A percentile compares a stretch with the other conserved stretches of the same genome.
phyloP scores from a whole-genome alignment of 1,139 yeast species.

The Pichia cactophila region DNA sequence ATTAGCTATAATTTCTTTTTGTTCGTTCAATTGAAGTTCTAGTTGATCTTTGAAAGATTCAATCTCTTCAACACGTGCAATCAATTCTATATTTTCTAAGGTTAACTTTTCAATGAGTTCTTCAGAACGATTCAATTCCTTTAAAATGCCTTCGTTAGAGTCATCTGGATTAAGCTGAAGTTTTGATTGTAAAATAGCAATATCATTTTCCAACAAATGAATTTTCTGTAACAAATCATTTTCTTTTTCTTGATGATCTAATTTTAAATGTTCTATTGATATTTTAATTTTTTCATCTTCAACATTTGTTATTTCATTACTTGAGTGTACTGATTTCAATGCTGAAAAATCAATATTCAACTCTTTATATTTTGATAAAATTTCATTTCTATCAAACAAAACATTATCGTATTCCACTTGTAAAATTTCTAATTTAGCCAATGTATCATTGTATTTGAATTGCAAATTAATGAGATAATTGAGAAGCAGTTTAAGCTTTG shows the following conservation, averaged over 20 bases:
- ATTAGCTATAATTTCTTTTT: neutral
- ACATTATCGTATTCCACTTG: constrained; percentile 42
- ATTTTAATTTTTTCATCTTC: constrained; percentile 31
- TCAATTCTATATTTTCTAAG: constrained; percentile 34
- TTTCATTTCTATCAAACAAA: constrained; percentile 33
- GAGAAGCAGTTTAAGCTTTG: constrained; percentile 2
- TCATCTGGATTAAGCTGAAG: neutral
- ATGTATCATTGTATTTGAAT: constrained; percentile 25
- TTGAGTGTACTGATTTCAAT: constrained; percentile 12
- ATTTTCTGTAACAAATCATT: constrained; percentile 3
- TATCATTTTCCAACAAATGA: constrained; percentile 1
- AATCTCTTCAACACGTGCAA: constrained; percentile 15
- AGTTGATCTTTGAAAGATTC: neutral
- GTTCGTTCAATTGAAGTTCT: neutral
- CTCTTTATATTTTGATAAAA: constrained; percentile 20
- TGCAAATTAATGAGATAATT: constrained; percentile 35
- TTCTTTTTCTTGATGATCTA: constrained; percentile 2
- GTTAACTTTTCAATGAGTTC: constrained; percentile 50
- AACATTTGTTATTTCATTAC: constrained; percentile 20
- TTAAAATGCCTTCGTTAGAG: neutral
- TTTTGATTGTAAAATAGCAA: constrained; percentile 1
- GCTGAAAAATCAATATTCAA: constrained; percentile 16
- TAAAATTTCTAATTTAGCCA: constrained; percentile 35
- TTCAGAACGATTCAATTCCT: constrained; percentile 26
- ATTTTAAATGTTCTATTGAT: neutral